Percentiles rank a stretch among this genome's conserved stretches.
Conservation (phyloP, 768 basidiomycete genomes). For the Leucocoprinus birnbaumii region DNA sequence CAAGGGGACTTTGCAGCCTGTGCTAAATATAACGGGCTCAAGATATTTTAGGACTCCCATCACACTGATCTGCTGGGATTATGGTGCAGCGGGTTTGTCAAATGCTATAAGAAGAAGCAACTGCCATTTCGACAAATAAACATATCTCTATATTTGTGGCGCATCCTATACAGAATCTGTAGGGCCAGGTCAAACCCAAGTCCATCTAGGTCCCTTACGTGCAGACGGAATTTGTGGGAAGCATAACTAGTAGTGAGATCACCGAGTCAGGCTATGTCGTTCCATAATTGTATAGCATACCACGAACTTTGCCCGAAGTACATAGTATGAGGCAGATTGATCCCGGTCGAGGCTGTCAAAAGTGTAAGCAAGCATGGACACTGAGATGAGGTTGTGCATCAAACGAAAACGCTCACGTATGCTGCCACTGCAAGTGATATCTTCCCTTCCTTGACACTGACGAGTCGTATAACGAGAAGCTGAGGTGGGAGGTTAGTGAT, state of each 20-base stretch:
- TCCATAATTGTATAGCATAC: not conserved
- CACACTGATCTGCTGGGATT: too few relatives aligned
- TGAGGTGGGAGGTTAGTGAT: not conserved
- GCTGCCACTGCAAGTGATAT: conserved; percentile 44
- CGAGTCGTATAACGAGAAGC: conserved; percentile 35
- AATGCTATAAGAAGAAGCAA: too few relatives aligned
- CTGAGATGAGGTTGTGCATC: conserved; percentile 21
- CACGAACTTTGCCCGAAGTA: conserved; percentile 44
- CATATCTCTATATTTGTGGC: too few relatives aligned
- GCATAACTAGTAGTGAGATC: not conserved
- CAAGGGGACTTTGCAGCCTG: too few relatives aligned
- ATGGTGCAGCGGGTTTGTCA: too few relatives aligned
- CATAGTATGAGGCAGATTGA: conserved; percentile 41
- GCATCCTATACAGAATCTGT: too few relatives aligned
- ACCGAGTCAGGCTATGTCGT: not conserved
- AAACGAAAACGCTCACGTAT: conserved; percentile 32
- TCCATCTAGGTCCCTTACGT: too few relatives aligned
- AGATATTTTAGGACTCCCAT: too few relatives aligned
- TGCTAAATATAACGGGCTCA: too few relatives aligned
- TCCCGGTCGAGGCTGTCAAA: conserved; percentile 42
- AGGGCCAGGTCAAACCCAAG: too few relatives aligned
- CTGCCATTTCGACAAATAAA: too few relatives aligned
- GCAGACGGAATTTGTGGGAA: not conserved
- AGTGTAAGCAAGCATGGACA: conserved; percentile 24
- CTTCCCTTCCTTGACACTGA: conserved; percentile 41